phyloP scores from a whole-genome alignment of 176 grass and related monocot species.

The Olyra latifolia region DNA sequence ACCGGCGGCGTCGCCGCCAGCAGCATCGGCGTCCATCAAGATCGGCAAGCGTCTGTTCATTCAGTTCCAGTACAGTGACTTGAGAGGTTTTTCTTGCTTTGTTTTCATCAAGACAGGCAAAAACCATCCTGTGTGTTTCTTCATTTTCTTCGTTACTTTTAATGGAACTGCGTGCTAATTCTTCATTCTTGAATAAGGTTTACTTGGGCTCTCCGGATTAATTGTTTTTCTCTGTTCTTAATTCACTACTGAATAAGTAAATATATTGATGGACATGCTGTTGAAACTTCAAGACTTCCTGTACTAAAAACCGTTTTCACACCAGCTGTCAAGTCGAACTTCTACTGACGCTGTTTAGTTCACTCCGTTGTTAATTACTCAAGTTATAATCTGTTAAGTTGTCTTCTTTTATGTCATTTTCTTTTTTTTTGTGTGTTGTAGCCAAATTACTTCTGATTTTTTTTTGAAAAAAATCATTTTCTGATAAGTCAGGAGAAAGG shows the following conservation, averaged over 20 bases:
- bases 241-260: too few relatives aligned
- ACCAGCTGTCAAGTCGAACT: neutral
- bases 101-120: neutral
- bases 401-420: neutral
- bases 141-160: too few relatives aligned
- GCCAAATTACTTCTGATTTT: neutral
- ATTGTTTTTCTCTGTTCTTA: too few relatives aligned
- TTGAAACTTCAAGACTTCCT: too few relatives aligned
- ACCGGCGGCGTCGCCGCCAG: conserved; percentile 50
- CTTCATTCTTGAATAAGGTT: too few relatives aligned
- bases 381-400: neutral
- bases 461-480: too few relatives aligned
- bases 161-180: too few relatives aligned
- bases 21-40: conserved; percentile 49
- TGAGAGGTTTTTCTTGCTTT: neutral
- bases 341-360: neutral
- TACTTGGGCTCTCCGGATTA: too few relatives aligned
- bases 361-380: neutral
- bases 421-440: too few relatives aligned
- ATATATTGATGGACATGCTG: too few relatives aligned
- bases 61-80: neutral
- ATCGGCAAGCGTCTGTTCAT: conserved; percentile 23
- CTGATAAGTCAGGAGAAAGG: too few relatives aligned
- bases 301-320: neutral
- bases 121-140: neutral